Conservation (phyloP, 768 basidiomycete species). For the Melanogaster broomeanus region DNA sequence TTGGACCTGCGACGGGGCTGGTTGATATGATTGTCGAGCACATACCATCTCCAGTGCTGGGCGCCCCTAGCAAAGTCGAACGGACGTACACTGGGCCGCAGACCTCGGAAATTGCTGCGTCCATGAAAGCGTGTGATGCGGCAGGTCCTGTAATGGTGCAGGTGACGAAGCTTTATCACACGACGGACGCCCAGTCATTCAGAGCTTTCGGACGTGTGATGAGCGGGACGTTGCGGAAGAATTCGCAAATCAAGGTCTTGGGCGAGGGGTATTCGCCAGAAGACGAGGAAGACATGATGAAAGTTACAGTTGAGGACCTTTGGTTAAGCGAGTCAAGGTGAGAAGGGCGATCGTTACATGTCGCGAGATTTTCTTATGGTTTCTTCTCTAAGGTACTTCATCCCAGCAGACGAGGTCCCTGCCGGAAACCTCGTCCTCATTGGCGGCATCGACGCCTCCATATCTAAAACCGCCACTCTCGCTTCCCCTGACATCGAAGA, state of each 20-base stretch:
- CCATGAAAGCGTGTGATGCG: constrained; percentile 83
- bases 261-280: constrained; percentile 99
- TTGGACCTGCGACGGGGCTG: constrained; percentile 85
- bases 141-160: constrained; percentile 92
- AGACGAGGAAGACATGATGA: constrained; percentile 98
- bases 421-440: constrained; percentile 94
- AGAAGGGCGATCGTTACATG: constrained; percentile 14
- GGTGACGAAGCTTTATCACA: constrained; percentile 92
- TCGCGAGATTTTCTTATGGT: not conserved
- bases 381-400: constrained; percentile 69
- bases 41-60: constrained; percentile 78
- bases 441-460: constrained; percentile 90
- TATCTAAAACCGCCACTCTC: constrained; percentile 93
- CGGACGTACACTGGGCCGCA: constrained; percentile 88
- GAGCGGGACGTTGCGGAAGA: constrained; percentile 86
- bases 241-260: constrained; percentile 88
- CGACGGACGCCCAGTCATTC: constrained; percentile 95
- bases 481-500: constrained; percentile 73
- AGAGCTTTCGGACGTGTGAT: constrained; percentile 93
- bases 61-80: constrained; percentile 68
- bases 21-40: constrained; percentile 91
- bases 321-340: constrained; percentile 93
- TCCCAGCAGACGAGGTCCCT: constrained; percentile 84
- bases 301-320: constrained; percentile 77
- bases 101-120: constrained; percentile 70